Evolutionary conservation across 2,329 filamentous ascomycete species (phyloP).

Genomic region (Paraconiothyrium sp.): DNA sequence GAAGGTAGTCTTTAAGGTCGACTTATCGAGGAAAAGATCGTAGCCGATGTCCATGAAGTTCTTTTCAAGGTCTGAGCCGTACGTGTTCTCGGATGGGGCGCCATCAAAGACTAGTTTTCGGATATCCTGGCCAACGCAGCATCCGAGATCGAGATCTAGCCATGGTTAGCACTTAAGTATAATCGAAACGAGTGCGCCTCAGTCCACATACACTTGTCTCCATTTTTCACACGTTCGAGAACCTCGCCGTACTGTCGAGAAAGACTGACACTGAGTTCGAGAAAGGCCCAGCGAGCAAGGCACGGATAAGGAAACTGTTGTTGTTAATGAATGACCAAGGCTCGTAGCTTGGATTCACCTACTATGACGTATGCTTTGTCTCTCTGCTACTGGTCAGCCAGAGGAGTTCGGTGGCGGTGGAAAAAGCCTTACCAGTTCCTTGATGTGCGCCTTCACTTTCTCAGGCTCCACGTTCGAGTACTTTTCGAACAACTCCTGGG

Average conservation of each 20-base stretch:
- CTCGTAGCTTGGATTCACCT: slow-evolving; percentile 14
- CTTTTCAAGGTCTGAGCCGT: slow-evolving; percentile 52
- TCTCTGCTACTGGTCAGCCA: slow-evolving; percentile 27
- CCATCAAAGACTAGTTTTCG: slow-evolving; percentile 56
- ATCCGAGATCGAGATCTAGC: slow-evolving; percentile 34
- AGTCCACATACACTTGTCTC: slow-evolving; percentile 44
- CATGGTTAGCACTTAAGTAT: too few relatives aligned
- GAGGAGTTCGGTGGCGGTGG: not conserved
- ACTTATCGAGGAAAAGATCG: slow-evolving; percentile 47
- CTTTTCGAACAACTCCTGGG: slow-evolving; percentile 48
- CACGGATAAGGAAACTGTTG: slow-evolving; percentile 49
- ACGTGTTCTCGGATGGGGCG: slow-evolving; percentile 51
- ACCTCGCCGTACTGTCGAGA: slow-evolving; percentile 43
- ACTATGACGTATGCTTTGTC: slow-evolving; percentile 45
- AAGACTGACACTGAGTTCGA: slow-evolving; percentile 41
- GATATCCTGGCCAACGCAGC: slow-evolving; percentile 53
- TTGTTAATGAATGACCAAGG: slow-evolving; percentile 7
- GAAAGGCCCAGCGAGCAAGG: slow-evolving; percentile 48
- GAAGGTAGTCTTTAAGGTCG: slow-evolving; percentile 59
- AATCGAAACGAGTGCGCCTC: slow-evolving; percentile 38
- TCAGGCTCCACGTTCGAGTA: slow-evolving; percentile 51
- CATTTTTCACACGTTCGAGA: slow-evolving; percentile 45
- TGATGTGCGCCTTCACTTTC: slow-evolving; percentile 49
- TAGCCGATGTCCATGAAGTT: slow-evolving; percentile 65
- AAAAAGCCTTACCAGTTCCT: slow-evolving; percentile 38